Base-by-base conservation (phyloP, 1,284 basidiomycete species). In the Fomitiporia mediterranea region DNA sequence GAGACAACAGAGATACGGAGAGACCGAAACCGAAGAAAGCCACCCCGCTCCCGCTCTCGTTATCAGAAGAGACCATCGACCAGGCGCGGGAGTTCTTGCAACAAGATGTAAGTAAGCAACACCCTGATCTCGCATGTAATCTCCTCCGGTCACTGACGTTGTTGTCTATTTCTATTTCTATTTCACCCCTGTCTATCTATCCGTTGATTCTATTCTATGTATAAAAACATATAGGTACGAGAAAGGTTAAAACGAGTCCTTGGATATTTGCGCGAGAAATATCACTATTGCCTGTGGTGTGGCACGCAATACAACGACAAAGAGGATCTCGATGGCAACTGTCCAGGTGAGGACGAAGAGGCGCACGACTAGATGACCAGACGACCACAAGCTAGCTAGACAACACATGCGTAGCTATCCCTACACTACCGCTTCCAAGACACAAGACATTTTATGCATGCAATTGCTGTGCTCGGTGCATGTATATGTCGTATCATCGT, bases 271-370 rank as follows among this genome's bases (percentile, higher is more conserved):
- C 84, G 91, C 32, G 73, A 79, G 42, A 78, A 75, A 60, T 81
- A 88, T 66, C 68, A 74, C 15, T 93, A 93, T 68, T 94, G 91
- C 67, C 91, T 92, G 68, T 94, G 89, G 88, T 94, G 91, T 67
- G 91, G 91, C 7, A 80, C 84, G 4, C 78, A 82, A 63, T 94
- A 92, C 67, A 74, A 79, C 17, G 73, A 77, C 60, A 67, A 70
- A 9, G 77, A 80, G 25, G 86, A 91, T 54, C 72, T 94, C 72
- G 72, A 72, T 53, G 68, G 66, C 39, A 75, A 84, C 54, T 94
- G 91, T 69, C 91, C 91, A 2, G 91, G 91, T 2, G 67, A 73
- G 35, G 78, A 81, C 37, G 91, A 94, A 68, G 87, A 90, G 32
- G 81, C 81, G 53, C 91, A 94, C 70, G 55, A 56, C 23, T 56